Conservation (phyloP, 495 filamentous ascomycete species). For the Talaromyces liani region DNA sequence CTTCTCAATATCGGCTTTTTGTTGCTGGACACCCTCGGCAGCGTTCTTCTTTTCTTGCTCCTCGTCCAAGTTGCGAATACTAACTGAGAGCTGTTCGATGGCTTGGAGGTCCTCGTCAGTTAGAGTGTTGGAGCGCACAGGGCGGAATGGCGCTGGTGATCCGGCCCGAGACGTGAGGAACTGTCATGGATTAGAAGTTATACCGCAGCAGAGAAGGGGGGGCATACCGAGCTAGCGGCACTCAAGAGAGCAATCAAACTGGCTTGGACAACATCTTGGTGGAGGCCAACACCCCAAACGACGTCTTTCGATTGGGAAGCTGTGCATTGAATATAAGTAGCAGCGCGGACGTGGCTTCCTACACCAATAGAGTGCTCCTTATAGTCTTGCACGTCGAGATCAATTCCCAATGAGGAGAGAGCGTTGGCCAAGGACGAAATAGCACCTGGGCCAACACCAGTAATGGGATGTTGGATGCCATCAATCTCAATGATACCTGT, state of each 20-base stretch:
- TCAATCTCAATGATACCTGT: conserved; percentile 84
- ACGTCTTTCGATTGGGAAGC: conserved; percentile 58
- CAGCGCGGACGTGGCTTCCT: conserved; percentile 77
- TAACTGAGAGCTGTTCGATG: conserved; percentile 29
- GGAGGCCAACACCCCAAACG: conserved; percentile 95
- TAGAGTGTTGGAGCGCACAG: conserved; percentile 37
- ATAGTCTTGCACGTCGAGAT: conserved; percentile 89
- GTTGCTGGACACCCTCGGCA: conserved; percentile 9
- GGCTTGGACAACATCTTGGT: conserved; percentile 90
- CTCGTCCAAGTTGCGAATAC: background rate
- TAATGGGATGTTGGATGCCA: conserved; percentile 66
- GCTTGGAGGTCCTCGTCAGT: conserved; percentile 39
- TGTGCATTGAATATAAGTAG: conserved; percentile 88
- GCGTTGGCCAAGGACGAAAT: conserved; percentile 84
- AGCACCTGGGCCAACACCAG: conserved; percentile 79
- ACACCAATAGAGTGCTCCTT: conserved; percentile 91
- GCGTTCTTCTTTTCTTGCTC: background rate
- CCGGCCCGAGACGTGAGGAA: conserved; percentile 40
- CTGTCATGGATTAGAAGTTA: conserved; percentile 18
- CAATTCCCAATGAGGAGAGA: conserved; percentile 70
- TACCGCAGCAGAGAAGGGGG: background rate
- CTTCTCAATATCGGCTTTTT: conserved; percentile 12
- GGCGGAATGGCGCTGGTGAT: conserved; percentile 42
- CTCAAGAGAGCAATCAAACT: conserved; percentile 82
- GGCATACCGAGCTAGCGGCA: conserved; percentile 81